phyloP scores from a whole-genome alignment of 768 basidiomycete genomes.

The Leucocoprinus sp. region DNA sequence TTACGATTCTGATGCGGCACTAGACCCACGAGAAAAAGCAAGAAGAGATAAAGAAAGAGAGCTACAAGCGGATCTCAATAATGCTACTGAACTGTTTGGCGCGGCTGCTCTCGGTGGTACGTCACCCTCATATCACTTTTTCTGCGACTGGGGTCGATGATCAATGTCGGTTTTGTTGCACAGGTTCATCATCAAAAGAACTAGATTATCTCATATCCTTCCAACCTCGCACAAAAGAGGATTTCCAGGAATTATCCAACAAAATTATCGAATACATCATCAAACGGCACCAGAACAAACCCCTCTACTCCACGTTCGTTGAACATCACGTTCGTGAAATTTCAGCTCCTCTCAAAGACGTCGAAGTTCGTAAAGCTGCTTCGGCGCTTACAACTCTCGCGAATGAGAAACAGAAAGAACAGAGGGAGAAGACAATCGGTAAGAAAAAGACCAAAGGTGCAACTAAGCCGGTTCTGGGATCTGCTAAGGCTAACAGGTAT shows the following conservation, averaged over 20 bases:
- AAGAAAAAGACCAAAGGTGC: conserved; percentile 81
- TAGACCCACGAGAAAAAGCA: conserved; percentile 75
- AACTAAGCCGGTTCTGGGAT: conserved; percentile 69
- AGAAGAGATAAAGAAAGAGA: conserved; percentile 73
- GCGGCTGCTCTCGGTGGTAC: conserved; percentile 56
- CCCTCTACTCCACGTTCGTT: conserved; percentile 75
- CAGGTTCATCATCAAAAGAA: conserved; percentile 62
- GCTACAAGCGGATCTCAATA: conserved; percentile 78
- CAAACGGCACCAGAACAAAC: conserved; percentile 73
- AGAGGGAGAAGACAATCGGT: conserved; percentile 74
- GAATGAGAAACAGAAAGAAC: conserved; percentile 93
- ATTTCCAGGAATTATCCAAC: conserved; percentile 69
- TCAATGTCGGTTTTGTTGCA: neutral
- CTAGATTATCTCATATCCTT: conserved; percentile 66
- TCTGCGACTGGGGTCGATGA: neutral
- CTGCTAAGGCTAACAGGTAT: conserved; percentile 61
- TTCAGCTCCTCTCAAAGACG: conserved; percentile 72
- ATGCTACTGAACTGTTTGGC: conserved; percentile 78
- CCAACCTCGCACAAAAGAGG: conserved; percentile 83
- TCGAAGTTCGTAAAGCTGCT: conserved; percentile 87
- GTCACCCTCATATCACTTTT: conserved; percentile 12
- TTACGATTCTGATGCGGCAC: conserved; percentile 66
- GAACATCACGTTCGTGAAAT: conserved; percentile 78
- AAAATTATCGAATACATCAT: conserved; percentile 68
- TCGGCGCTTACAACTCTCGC: conserved; percentile 78